Evolutionary conservation across 2,329 filamentous ascomycete genomes (phyloP).

Genomic region (Penicillium sp.): DNA sequence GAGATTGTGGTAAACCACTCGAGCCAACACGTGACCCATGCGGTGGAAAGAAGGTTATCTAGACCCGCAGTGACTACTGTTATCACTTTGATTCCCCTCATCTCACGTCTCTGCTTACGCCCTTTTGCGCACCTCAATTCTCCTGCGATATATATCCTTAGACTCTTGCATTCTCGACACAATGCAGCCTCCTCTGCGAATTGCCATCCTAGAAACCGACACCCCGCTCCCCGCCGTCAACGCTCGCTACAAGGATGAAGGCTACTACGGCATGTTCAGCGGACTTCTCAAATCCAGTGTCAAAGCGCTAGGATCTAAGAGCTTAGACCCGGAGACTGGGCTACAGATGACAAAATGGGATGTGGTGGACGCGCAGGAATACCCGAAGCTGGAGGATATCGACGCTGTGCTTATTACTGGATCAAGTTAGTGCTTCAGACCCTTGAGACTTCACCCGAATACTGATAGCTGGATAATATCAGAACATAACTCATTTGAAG

Average conservation of each 20-base stretch:
- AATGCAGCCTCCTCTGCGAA: constrained; percentile 55
- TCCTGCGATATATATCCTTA: not conserved
- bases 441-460: not conserved
- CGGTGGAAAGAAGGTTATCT: too few relatives aligned
- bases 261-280: constrained; percentile 67
- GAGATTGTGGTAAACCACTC: too few relatives aligned
- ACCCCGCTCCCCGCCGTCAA: constrained; percentile 62
- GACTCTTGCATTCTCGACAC: not conserved
- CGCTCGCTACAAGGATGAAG: constrained; percentile 54
- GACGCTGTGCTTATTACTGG: constrained; percentile 83
- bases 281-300: constrained; percentile 55
- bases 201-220: constrained; percentile 87
- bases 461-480: constrained; percentile 16
- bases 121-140: not conserved
- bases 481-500: constrained; percentile 68
- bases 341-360: constrained; percentile 63
- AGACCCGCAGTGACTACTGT: too few relatives aligned
- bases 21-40: too few relatives aligned
- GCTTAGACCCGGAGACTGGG: constrained; percentile 34
- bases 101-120: not conserved
- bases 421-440: constrained; percentile 47
- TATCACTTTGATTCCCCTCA: not conserved
- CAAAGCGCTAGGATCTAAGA: constrained; percentile 38
- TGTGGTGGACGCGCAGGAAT: constrained; percentile 62
- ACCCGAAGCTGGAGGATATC: constrained; percentile 67